Percentiles rank a stretch among this genome's conserved stretches.
Evolutionary conservation across 768 basidiomycete genomes (phyloP).

Genomic region (Naganishia vaughanmartiniae): DNA sequence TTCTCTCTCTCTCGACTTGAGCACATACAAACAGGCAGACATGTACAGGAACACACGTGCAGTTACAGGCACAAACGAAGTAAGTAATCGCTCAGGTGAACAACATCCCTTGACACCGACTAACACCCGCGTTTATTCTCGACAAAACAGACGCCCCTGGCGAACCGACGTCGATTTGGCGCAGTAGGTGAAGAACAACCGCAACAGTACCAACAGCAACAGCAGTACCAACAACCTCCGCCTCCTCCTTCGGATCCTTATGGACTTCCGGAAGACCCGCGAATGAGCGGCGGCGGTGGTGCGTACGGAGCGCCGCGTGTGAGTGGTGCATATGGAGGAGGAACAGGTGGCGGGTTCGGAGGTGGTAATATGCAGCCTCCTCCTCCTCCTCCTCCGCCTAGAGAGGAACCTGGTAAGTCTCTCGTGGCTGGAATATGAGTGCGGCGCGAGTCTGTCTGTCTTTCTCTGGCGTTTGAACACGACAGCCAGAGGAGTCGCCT

Average conservation of each 20-base stretch:
- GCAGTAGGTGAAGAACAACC: constrained; percentile 76
- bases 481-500: too few species aligned
- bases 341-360: constrained; percentile 49
- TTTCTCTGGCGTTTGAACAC: too few species aligned
- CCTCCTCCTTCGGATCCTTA: constrained; percentile 65
- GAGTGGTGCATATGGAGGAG: constrained; percentile 38
- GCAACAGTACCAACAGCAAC: constrained; percentile 49
- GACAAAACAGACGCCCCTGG: constrained; percentile 66
- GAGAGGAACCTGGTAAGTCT: constrained; percentile 72
- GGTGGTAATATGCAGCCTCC: constrained; percentile 52
- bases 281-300: background rate
- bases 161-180: constrained; percentile 85
- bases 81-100: constrained; percentile 50
- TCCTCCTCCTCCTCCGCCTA: constrained; percentile 68
- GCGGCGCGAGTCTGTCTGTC: background rate
- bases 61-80: constrained; percentile 90
- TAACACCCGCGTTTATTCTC: constrained; percentile 37
- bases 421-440: background rate
- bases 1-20: too few species aligned
- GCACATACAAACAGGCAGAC: background rate
- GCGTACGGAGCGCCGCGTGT: constrained; percentile 31
- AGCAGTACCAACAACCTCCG: constrained; percentile 57
- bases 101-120: constrained; percentile 33
- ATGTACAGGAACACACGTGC: constrained; percentile 52
- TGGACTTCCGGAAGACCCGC: constrained; percentile 33